phyloP scores from a whole-genome alignment of 2,329 filamentous ascomycete genomes.

The Fusarium annulatum region DNA sequence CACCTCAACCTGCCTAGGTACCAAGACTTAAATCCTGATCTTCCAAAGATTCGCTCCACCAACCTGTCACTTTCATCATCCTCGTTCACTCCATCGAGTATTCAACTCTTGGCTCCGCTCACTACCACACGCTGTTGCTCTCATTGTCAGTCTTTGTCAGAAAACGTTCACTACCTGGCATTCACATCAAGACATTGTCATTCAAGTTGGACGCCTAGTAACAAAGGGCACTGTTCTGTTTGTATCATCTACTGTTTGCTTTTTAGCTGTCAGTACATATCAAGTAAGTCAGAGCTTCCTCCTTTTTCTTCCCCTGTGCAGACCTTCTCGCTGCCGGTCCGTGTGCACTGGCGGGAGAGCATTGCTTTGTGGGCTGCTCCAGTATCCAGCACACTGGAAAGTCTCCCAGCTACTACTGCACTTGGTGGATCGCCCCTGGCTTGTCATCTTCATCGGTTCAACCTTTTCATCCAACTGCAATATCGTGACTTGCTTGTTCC shows the following conservation, averaged over 20 bases:
- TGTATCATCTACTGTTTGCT: conserved; percentile 49
- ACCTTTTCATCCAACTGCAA: background rate
- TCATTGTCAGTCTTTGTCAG: conserved; percentile 10
- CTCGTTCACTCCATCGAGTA: conserved; percentile 14
- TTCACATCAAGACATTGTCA: conserved; percentile 9
- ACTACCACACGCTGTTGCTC: conserved; percentile 8
- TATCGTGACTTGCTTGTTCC: background rate
- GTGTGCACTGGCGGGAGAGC: background rate
- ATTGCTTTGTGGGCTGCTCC: background rate
- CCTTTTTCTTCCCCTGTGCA: background rate
- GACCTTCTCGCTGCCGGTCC: background rate
- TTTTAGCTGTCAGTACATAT: conserved; percentile 45
- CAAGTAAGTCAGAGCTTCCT: conserved; percentile 45
- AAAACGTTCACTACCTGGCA: conserved; percentile 24
- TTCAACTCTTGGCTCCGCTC: conserved; percentile 3
- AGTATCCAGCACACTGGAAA: no score
- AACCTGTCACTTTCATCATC: conserved; percentile 8
- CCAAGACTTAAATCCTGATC: background rate
- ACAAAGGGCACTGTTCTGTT: conserved; percentile 50
- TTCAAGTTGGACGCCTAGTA: conserved; percentile 38
- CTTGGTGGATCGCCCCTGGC: background rate
- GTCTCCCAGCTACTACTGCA: background rate
- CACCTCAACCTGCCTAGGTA: background rate
- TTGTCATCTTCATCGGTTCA: background rate
- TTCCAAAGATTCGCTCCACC: background rate